Base-by-base conservation (phyloP, 164 flowering plant genomes). In the Stephania japonica region DNA sequence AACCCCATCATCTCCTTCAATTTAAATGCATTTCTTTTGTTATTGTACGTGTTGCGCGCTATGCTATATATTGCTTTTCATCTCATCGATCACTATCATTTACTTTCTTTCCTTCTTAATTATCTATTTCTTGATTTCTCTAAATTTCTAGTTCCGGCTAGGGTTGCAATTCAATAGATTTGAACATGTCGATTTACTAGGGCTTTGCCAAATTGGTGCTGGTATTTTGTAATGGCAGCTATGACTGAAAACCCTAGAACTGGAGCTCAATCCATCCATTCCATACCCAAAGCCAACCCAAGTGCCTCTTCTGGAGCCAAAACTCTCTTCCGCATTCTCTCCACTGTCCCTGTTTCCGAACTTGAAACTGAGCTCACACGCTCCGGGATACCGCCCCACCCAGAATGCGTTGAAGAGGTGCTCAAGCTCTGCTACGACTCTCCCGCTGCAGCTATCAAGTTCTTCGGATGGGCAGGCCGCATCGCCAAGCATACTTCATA, bases 391-490 rank as follows among this genome's bases (percentile, higher is more conserved):
- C 56, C 72, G 2, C 85, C 88, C 0, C 66, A 74, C 16, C 78
- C 86, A 0, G 88, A 83, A 21, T 32, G 77, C 43, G 82, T 87
- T 16, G 85, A 88, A 41, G 83, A 83, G 49, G 91, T 92, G 18
- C 79, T 92, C 19, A 83, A 79, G 73, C 78, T 84, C 27, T 85
- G 80, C 19, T 89, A 90, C 73, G 76, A 78, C 0, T 72, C 71
- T 18, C 89, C 95, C 0, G 75, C 83, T 4, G 83, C 86, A 7
- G 91, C 93, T 4, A 79, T 89, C 23, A 82, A 86, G 81, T 90
- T 90, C 76, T 90, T 92, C 76, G 76, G 90, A 18, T 90, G 95
- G 95, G 87, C 88, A 0, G 87, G 90, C 12, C 42, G 73, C 61
- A 0, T 41, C 16, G 49, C n/a, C 0, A 86, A 85, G 73, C 91